A percentile compares a stretch with the other conserved stretches of the same genome.
phyloP scores from a whole-genome alignment of 106 monocot genomes.

The Chionographis japonica region DNA sequence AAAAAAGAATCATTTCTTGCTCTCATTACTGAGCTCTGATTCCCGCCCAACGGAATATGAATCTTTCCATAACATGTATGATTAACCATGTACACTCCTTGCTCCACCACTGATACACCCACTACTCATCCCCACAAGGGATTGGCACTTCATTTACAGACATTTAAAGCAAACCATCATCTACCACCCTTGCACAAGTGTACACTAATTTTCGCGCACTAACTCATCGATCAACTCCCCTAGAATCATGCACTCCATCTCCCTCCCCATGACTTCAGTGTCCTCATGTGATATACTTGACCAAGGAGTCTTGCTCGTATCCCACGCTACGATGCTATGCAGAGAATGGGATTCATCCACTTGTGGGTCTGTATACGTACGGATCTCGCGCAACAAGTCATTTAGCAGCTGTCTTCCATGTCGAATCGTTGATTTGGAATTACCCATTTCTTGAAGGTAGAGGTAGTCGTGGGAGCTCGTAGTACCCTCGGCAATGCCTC shows the following conservation, averaged over 20 bases:
- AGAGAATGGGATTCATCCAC: constrained; percentile 16
- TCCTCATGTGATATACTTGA: constrained; percentile 19
- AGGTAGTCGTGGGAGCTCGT: background rate
- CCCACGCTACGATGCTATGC: constrained; percentile 30
- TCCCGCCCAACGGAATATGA: too few species aligned
- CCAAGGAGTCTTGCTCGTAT: constrained; percentile 43
- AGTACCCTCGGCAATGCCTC: constrained; percentile 40
- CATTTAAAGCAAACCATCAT: too few species aligned
- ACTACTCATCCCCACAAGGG: too few species aligned
- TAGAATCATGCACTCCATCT: constrained; percentile 45
- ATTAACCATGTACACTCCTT: too few species aligned
- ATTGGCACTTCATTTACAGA: too few species aligned
- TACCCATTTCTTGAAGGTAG: constrained; percentile 21
- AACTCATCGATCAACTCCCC: constrained; percentile 55
- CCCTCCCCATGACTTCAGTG: constrained; percentile 24
- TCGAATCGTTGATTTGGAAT: constrained; percentile 1
- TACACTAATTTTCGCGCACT: constrained; percentile 19
- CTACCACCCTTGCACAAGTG: too few species aligned
- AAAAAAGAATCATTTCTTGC: too few species aligned
- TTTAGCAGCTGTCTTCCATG: constrained; percentile 37
- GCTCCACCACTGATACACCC: too few species aligned
- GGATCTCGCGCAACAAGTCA: constrained; percentile 32
- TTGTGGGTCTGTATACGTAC: constrained; percentile 3
- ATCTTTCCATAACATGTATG: too few species aligned
- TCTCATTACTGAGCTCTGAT: too few species aligned